A percentile compares a stretch with the other conserved stretches of the same genome.
Evolutionary conservation across 2,329 filamentous ascomycete genomes (phyloP).

Genomic region (Acephala macrosclerotiorum): DNA sequence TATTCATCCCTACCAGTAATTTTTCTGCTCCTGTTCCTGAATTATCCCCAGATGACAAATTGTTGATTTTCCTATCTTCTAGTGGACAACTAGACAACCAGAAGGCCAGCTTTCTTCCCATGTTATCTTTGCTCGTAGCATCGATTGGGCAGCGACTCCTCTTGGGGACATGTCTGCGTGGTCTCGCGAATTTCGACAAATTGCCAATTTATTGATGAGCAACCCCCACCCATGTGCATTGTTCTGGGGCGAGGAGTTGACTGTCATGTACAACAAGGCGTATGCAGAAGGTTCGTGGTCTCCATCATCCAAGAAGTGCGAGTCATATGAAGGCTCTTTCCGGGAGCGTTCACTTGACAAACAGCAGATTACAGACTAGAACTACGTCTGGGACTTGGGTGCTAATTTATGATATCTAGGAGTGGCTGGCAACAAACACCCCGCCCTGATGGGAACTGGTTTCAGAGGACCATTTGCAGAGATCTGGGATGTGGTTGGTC

Average conservation of each 20-base stretch:
- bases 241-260: constrained; percentile 75
- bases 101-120: constrained; percentile 69
- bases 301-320: background rate
- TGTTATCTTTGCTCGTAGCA: constrained; percentile 72
- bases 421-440: constrained; percentile 79
- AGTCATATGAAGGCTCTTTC: background rate
- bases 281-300: constrained; percentile 62
- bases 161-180: constrained; percentile 58
- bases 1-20: too few relatives aligned
- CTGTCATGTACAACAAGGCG: constrained; percentile 75
- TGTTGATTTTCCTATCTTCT: background rate
- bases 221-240: constrained; percentile 76
- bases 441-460: constrained; percentile 64
- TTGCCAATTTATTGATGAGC: constrained; percentile 83
- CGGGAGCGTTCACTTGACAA: background rate
- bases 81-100: constrained; percentile 71
- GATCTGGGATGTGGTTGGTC: constrained; percentile 72
- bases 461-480: constrained; percentile 68
- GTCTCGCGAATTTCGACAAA: constrained; percentile 74
- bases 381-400: too few relatives aligned
- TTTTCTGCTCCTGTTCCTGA: too few relatives aligned
- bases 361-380: background rate
- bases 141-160: constrained; percentile 76
- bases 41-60: background rate
- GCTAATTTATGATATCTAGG: constrained; percentile 34